These are phyloP conservation scores for Thalassia testudinum DNA, from an alignment of 116 monocot genomes.

Conservation along the genomic window DNA sequence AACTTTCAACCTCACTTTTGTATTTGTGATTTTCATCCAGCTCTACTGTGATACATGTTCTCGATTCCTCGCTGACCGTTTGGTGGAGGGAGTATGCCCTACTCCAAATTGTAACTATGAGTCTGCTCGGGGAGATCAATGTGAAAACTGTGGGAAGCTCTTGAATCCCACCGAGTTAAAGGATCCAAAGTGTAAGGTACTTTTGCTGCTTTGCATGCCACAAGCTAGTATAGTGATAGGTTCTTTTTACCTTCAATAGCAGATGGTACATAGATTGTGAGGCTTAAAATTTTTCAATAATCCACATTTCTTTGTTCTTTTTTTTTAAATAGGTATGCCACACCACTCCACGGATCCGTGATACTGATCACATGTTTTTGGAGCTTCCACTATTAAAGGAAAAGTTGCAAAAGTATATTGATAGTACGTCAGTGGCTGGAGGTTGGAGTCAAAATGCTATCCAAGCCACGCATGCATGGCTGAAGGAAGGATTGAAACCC, in stretches of 20 bases:
- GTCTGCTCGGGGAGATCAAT: slow-evolving; percentile 86
- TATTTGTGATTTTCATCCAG: slow-evolving; percentile 18
- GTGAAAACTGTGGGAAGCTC: slow-evolving; percentile 87
- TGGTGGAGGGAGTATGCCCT: slow-evolving; percentile 89
- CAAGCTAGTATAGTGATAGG: too few species aligned
- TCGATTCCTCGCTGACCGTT: slow-evolving; percentile 84
- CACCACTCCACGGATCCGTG: slow-evolving; percentile 58
- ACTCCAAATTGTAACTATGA: slow-evolving; percentile 58
- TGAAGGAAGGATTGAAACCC: slow-evolving; percentile 75
- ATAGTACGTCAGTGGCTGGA: slow-evolving; percentile 46
- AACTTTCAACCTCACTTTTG: background rate
- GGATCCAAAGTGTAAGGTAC: slow-evolving; percentile 92
- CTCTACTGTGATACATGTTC: slow-evolving; percentile 80
- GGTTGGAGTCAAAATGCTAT: slow-evolving; percentile 92
- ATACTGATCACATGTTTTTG: slow-evolving; percentile 87
- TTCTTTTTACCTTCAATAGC: too few species aligned
- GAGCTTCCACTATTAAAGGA: slow-evolving; percentile 67
- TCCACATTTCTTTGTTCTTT: too few species aligned
- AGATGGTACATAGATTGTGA: background rate
- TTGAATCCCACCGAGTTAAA: slow-evolving; percentile 78
- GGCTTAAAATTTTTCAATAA: background rate
- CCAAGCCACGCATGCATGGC: slow-evolving; percentile 87
- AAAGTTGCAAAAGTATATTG: slow-evolving; percentile 67
- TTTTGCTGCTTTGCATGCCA: background rate
- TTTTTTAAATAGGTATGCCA: slow-evolving; percentile 46